Evolutionary conservation across 2,329 filamentous ascomycete genomes (phyloP), one percentile per base, ranked within the genome.

Genomic region (Colletotrichum sp.): DNA sequence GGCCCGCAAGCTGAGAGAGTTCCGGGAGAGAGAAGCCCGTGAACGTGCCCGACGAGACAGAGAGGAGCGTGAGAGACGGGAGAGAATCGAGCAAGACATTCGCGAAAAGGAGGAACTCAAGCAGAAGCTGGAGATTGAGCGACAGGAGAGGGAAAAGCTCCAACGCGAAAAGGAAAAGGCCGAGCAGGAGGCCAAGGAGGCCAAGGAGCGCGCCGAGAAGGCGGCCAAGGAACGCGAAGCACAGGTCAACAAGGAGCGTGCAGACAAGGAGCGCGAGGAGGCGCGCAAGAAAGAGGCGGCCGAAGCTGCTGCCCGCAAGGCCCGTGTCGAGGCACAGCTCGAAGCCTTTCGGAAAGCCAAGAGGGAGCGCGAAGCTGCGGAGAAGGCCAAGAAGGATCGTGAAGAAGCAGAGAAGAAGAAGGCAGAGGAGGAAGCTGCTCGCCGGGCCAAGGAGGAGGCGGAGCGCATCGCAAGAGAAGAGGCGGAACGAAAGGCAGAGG

Each of bases 21-120:
- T 90, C 13, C 88, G 90, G 48, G 91, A 91, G 60, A 91, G 89
- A 78, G 89, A 91, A 32, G 88, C 88, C 16, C 86, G 84, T 56
- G 88, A 88, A 80, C 85, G 86, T 48, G 86, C 87, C 65, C 81
- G 80, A 30, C 81, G 81, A 69, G 84, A 87, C 66, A 82, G 82
- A 43, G 85, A 86, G 76, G 82, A 84, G 62, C 79, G 66, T 9
- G 81, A 70, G 81, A 86, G 76, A 80, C 83, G 79, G 74, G 82
- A 82, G 66, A 85, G 76, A 72, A 79, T 81, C 71, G 85, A 84
- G 78, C 84, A 81, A 60, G 85, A 84, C 74, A 78, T 79, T 79
- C 72, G 79, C 56, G 80, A 81, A 69, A 80, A 80, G 73, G 82
- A 81, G 52, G 78, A 81, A 12, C 79, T 82, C 48, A 82, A 82